Conservation (phyloP, 2,329 filamentous ascomycete species). For the Nemania abortiva region DNA sequence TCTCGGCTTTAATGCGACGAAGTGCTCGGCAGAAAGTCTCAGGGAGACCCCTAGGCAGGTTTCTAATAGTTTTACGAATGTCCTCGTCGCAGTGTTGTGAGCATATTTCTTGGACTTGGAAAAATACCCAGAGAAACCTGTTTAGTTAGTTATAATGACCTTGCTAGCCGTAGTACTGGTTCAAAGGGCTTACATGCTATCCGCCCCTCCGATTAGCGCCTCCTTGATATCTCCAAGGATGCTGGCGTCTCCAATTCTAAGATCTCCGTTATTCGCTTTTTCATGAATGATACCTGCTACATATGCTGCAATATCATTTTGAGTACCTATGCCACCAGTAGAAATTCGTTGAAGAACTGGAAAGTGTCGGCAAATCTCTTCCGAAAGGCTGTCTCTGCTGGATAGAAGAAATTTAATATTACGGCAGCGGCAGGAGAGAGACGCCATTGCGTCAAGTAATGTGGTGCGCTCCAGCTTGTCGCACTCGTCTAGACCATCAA, state of each 20-base stretch:
- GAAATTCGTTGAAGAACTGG: background rate
- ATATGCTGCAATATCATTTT: background rate
- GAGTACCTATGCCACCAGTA: background rate
- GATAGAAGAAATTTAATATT: conserved; percentile 3
- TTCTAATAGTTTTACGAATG: background rate
- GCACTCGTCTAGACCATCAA: conserved; percentile 1
- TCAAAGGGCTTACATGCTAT: background rate
- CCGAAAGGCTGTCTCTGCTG: conserved; percentile 6
- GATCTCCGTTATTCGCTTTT: background rate
- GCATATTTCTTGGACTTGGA: conserved; percentile 13
- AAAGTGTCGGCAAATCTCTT: background rate
- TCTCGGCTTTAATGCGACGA: background rate
- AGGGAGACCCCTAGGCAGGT: conserved; percentile 14
- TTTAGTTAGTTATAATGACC: too few species aligned
- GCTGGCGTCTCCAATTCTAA: background rate
- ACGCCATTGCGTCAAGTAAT: background rate
- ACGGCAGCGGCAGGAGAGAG: background rate
- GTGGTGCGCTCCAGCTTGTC: background rate
- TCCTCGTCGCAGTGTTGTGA: background rate
- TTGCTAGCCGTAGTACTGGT: too few species aligned
- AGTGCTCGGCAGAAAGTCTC: background rate
- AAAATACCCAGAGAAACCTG: conserved; percentile 25
- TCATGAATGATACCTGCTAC: background rate
- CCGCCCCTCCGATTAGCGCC: conserved; percentile 1
- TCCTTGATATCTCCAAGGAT: background rate